A percentile compares a stretch with the other conserved stretches of the same genome.
phyloP scores from a whole-genome alignment of 345 rosid species.

The Stellera chamaejasme region DNA sequence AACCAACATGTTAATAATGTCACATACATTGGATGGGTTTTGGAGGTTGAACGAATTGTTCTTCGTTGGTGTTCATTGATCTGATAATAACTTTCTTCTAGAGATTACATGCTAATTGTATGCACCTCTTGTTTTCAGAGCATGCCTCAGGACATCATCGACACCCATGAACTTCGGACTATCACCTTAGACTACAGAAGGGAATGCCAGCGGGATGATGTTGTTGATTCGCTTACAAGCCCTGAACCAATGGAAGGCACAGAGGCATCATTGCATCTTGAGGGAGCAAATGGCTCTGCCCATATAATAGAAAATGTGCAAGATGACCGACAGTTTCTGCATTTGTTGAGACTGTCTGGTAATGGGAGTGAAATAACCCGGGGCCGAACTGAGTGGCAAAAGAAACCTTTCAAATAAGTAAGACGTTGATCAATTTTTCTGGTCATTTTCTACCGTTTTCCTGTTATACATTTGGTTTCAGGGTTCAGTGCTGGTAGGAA shows the following conservation, averaged over 20 bases:
- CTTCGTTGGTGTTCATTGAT: not conserved
- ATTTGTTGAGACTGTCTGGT: slow-evolving; percentile 64
- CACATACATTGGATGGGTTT: slow-evolving; percentile 87
- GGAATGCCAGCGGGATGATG: slow-evolving; percentile 81
- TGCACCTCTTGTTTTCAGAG: slow-evolving; percentile 43
- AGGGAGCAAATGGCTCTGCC: slow-evolving; percentile 55
- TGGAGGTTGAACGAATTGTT: slow-evolving; percentile 53
- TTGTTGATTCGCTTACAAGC: slow-evolving; percentile 81
- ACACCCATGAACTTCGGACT: slow-evolving; percentile 73
- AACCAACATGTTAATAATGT: slow-evolving; percentile 94
- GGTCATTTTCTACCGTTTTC: not conserved
- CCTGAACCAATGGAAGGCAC: slow-evolving; percentile 26
- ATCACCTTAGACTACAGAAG: slow-evolving; percentile 83
- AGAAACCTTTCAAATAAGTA: slow-evolving; percentile 44
- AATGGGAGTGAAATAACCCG: slow-evolving; percentile 80
- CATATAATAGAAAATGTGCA: slow-evolving; percentile 15
- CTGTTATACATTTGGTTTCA: not conserved
- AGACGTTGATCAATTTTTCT: not conserved
- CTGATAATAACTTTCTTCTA: not conserved
- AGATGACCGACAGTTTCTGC: slow-evolving; percentile 44
- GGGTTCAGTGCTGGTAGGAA: not conserved
- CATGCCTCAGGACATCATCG: slow-evolving; percentile 81
- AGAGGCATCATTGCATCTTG: slow-evolving; percentile 20
- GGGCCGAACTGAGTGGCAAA: slow-evolving; percentile 82
- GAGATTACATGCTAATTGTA: slow-evolving; percentile 4